A percentile compares a stretch with the other conserved stretches of the same genome.
phyloP scores from a whole-genome alignment of 768 basidiomycete species.

The Leucocoprinus birnbaumii region DNA sequence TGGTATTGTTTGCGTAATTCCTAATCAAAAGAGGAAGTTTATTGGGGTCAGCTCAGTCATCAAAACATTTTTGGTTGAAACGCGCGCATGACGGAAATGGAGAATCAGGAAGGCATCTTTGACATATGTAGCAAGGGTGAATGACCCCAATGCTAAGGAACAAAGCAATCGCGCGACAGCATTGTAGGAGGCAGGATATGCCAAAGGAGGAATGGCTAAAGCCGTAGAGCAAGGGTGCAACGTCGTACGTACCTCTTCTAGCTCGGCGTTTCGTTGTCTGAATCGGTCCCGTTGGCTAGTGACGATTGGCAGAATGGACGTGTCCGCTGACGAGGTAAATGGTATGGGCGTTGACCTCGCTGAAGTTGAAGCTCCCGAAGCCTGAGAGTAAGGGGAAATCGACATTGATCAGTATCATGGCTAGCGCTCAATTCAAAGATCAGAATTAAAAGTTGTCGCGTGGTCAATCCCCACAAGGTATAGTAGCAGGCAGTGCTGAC shows the following conservation, averaged over 20 bases:
- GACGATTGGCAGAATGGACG: constrained; percentile 96
- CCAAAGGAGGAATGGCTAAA: neutral
- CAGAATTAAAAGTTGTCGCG: neutral
- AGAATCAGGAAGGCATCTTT: neutral
- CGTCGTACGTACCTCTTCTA: constrained; percentile 75
- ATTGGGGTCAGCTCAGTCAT: constrained; percentile 2
- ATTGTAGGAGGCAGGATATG: neutral
- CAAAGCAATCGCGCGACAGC: neutral
- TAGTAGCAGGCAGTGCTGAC: neutral
- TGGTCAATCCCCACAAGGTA: neutral
- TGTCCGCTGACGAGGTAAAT: constrained; percentile 76
- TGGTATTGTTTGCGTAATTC: constrained; percentile 96
- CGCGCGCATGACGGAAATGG: neutral
- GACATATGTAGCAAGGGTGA: neutral
- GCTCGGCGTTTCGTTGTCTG: constrained; percentile 92
- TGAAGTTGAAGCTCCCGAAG: constrained; percentile 23
- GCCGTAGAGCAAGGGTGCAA: constrained; percentile 1
- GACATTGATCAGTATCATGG: neutral
- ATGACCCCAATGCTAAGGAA: neutral
- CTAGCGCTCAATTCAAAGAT: neutral
- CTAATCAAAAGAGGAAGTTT: constrained; percentile 30
- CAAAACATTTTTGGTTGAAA: neutral
- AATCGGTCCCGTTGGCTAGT: constrained; percentile 98
- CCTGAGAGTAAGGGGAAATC: neutral
- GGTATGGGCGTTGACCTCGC: constrained; percentile 63